These are phyloP conservation scores for Alternaria brassicicola DNA, from an alignment of 2,329 filamentous ascomycete genomes.

Conservation along the genomic window DNA sequence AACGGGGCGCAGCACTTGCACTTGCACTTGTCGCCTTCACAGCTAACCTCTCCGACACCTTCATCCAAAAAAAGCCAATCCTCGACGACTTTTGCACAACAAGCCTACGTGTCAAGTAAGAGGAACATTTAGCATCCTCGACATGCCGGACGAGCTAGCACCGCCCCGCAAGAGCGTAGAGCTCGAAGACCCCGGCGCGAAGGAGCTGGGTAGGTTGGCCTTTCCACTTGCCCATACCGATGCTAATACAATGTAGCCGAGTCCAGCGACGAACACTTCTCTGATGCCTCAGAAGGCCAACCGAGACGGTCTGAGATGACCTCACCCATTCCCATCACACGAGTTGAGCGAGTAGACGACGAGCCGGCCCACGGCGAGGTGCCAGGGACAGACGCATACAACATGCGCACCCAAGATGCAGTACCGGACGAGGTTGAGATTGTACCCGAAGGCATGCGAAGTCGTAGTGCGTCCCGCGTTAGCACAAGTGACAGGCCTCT, in stretches of 20 bases:
- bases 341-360: conserved; percentile 68
- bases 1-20: conserved; percentile 27
- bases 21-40: background rate
- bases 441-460: conserved; percentile 51
- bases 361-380: conserved; percentile 65
- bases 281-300: conserved; percentile 67
- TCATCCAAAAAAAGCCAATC: background rate
- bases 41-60: background rate
- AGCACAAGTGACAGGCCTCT: conserved; percentile 54
- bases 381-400: conserved; percentile 65
- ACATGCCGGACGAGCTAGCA: conserved; percentile 55
- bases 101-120: background rate
- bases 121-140: background rate
- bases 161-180: conserved; percentile 62
- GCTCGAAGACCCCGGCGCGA: conserved; percentile 62
- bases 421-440: conserved; percentile 69
- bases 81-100: background rate
- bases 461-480: conserved; percentile 49
- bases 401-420: conserved; percentile 63
- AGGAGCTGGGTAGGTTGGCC: conserved; percentile 58
- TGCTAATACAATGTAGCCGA: conserved; percentile 33
- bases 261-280: conserved; percentile 68
- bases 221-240: background rate
- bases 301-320: conserved; percentile 50
- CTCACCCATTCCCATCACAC: conserved; percentile 65